phyloP scores from a whole-genome alignment of 805 yeast species.

The Candida krabiensis region DNA sequence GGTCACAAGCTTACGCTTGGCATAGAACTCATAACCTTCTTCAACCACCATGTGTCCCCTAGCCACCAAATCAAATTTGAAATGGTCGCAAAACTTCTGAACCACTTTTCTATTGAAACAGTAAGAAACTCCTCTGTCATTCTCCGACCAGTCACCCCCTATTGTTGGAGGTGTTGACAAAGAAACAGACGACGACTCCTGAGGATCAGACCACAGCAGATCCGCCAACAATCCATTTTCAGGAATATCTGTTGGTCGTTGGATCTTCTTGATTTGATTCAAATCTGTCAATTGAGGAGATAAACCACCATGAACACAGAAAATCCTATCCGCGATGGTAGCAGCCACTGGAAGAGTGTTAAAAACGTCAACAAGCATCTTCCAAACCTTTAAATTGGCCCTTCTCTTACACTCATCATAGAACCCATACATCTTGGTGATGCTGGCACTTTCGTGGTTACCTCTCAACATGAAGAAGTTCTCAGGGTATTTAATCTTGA shows the following conservation, averaged over 20 bases:
- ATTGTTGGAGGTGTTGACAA: slow-evolving; percentile 7
- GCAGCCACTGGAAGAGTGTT: slow-evolving; percentile 63
- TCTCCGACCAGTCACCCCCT: slow-evolving; percentile 67
- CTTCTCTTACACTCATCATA: slow-evolving; percentile 62
- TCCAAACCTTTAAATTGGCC: slow-evolving; percentile 49
- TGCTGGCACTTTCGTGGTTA: slow-evolving; percentile 58
- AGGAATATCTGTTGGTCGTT: slow-evolving; percentile 82
- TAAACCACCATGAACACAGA: slow-evolving; percentile 69
- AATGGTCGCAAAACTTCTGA: slow-evolving; percentile 62
- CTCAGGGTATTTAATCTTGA: slow-evolving; percentile 59
- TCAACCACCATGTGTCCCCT: slow-evolving; percentile 91
- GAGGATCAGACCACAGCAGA: slow-evolving; percentile 83
- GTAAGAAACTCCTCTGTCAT: slow-evolving; percentile 81
- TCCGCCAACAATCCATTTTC: slow-evolving; percentile 78
- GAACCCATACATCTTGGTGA: slow-evolving; percentile 60
- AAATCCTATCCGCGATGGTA: slow-evolving; percentile 55
- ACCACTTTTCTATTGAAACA: slow-evolving; percentile 74
- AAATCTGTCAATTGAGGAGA: slow-evolving; percentile 68
- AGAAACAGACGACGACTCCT: slow-evolving; percentile 36
- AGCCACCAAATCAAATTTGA: slow-evolving; percentile 74
- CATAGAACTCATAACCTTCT: slow-evolving; percentile 83
- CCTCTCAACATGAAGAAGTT: slow-evolving; percentile 61
- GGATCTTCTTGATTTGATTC: slow-evolving; percentile 67
- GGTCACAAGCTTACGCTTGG: slow-evolving; percentile 71
- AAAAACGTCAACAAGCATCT: slow-evolving; percentile 52